Base-by-base conservation (phyloP, 441 rosid species). In the Arabidopsis lyrata region DNA sequence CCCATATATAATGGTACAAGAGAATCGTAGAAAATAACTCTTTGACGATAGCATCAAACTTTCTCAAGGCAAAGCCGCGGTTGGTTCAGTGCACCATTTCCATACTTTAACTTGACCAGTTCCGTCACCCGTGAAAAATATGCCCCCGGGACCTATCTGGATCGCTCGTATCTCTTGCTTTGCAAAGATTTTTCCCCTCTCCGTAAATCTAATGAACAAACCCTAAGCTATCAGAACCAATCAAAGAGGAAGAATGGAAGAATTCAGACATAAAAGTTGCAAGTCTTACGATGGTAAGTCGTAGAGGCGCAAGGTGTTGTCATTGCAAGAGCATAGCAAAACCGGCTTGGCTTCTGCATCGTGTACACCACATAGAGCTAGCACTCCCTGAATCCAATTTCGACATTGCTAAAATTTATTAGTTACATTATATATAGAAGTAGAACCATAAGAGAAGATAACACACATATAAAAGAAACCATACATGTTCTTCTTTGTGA, bases 231-330 rank as follows among this genome's bases (percentile, higher is more conserved):
- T 16, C 41, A 70, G 72, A 60, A 11, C 45, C 49, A 18, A 61
- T 13, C 18, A 24, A 20, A 15, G 18, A 63, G 48, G 45, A 52
- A 20, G 57, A 53, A 11, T 0, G 24, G 64, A 57, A 1, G 18
- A 42, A 35, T n/a, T 27, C 7, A 15, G 50, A 42, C 6, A 35
- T 3, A 15, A 42, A 8, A 39, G n/a, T 58, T 22, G 61, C 8
- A 44, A 76, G 66, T 82, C 99, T 93, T 81, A 96, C 99, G 99
- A 90, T 59, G 99, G 99, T 58, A 96, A 74, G 86, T 96, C 97
- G 36, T 86, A 91, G 38, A 89, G 83, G 45, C 88, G 92, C 49
- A 91, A 80, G 11, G 96, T 74, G 53, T 84, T 87, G 77, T 96
- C 99, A 68, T 91, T 93, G 82, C 97, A 87, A 18, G 96, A 78